These are phyloP conservation scores for Homolaphlyctis polyrhiza DNA, from an alignment of 371 early-diverging fungal genomes.

Conservation along the genomic window DNA sequence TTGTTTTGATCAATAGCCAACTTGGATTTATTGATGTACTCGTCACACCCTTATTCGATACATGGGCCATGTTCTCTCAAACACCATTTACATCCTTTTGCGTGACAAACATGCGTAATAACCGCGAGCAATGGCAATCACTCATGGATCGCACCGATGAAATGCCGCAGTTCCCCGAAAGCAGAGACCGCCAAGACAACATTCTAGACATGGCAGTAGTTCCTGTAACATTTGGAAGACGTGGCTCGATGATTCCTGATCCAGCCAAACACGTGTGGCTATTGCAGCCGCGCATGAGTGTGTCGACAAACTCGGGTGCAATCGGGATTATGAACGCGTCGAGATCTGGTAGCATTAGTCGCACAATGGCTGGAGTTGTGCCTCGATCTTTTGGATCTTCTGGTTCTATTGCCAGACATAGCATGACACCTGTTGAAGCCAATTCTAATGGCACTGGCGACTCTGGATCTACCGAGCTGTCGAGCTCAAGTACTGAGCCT, in stretches of 20 bases:
- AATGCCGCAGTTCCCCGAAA: slow-evolving; percentile 14
- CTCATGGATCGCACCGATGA: slow-evolving; percentile 14
- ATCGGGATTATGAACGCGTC: no score
- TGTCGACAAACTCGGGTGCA: background rate
- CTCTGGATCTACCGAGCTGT: no score
- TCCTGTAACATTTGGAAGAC: background rate
- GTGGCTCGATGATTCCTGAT: background rate
- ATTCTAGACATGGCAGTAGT: background rate
- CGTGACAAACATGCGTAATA: slow-evolving; percentile 29
- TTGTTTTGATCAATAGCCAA: slow-evolving; percentile 25
- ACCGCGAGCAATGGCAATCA: slow-evolving; percentile 29
- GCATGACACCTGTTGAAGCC: no score
- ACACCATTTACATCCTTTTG: slow-evolving; percentile 32
- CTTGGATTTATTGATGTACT: slow-evolving; percentile 51
- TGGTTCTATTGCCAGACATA: no score
- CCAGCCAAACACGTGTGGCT: background rate
- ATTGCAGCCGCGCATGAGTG: background rate
- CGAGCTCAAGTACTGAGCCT: no score
- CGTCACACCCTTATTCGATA: slow-evolving; percentile 43
- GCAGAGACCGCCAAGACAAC: background rate
- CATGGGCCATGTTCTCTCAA: slow-evolving; percentile 36
- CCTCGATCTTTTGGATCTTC: no score
- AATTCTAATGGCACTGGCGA: no score
- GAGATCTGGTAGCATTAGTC: no score
- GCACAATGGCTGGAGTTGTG: no score